Evolutionary conservation across 2,329 filamentous ascomycete genomes (phyloP).

Genomic region (Diaporthe ilicicola): DNA sequence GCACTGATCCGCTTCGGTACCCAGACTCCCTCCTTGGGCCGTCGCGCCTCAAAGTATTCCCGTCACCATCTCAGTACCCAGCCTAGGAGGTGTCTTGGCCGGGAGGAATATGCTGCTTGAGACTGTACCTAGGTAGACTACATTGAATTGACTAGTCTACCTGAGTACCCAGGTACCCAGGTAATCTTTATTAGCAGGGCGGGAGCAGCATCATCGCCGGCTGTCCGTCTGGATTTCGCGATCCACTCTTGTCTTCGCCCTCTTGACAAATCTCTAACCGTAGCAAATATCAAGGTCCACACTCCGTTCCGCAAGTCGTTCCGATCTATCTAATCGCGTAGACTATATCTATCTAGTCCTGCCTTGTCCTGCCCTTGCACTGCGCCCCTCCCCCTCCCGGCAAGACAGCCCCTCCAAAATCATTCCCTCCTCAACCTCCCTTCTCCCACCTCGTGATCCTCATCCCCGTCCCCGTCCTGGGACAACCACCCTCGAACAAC

Average conservation of each 20-base stretch:
- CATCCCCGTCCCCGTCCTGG: background rate
- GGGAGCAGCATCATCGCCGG: background rate
- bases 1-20: background rate
- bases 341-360: background rate
- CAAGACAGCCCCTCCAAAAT: background rate
- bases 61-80: no score
- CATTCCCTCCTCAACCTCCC: background rate
- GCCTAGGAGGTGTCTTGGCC: background rate
- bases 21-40: background rate
- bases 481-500: constrained; percentile 40
- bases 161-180: no score
- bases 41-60: background rate
- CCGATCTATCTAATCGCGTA: background rate
- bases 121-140: no score
- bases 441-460: background rate
- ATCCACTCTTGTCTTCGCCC: constrained; percentile 7
- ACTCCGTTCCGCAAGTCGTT: background rate
- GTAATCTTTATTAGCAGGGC: background rate
- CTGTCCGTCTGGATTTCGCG: constrained; percentile 3
- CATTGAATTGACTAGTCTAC: no score
- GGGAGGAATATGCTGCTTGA: background rate
- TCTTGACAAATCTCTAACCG: constrained; percentile 15
- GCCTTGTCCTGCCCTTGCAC: background rate
- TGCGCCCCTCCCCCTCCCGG: background rate
- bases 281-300: background rate